A percentile compares a stretch with the other conserved stretches of the same genome.
Conservation (phyloP, 2,329 filamentous ascomycete species). For the Seiridium cupressi region DNA sequence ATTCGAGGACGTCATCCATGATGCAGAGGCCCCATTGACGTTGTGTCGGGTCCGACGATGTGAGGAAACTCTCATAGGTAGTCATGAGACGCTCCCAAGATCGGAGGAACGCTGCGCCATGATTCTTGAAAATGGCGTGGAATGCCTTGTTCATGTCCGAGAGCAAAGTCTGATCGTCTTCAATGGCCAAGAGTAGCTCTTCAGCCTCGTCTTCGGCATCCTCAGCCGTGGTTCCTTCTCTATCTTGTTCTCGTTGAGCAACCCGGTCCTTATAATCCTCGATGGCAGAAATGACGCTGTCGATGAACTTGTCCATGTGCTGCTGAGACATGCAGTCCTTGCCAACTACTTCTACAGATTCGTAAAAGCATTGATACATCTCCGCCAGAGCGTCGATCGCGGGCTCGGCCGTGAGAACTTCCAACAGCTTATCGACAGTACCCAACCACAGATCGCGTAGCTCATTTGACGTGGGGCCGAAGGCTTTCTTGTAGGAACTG, state of each 20-base stretch:
- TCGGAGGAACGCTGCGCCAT: constrained; percentile 78
- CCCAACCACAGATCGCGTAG: constrained; percentile 80
- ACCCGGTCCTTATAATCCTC: constrained; percentile 93
- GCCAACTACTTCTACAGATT: constrained; percentile 91
- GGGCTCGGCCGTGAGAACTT: constrained; percentile 89
- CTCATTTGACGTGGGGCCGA: constrained; percentile 76
- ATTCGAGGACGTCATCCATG: constrained; percentile 96
- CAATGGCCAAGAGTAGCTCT: constrained; percentile 84
- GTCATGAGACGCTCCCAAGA: constrained; percentile 83
- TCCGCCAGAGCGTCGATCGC: constrained; percentile 95
- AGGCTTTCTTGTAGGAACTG: constrained; percentile 90
- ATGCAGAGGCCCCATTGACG: constrained; percentile 99
- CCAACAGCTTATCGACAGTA: constrained; percentile 86
- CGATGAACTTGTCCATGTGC: constrained; percentile 86
- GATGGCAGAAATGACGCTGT: constrained; percentile 78
- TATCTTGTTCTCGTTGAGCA: constrained; percentile 77
- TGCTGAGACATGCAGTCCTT: constrained; percentile 74
- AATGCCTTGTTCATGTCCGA: constrained; percentile 99
- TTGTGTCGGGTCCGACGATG: constrained; percentile 80
- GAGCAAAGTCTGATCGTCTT: constrained; percentile 93
- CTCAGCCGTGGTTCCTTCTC: constrained; percentile 68
- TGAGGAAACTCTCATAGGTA: constrained; percentile 84
- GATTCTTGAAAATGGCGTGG: constrained; percentile 98
- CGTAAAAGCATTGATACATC: constrained; percentile 99
- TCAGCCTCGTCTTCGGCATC: constrained; percentile 90